phyloP scores from a whole-genome alignment of 2,329 filamentous ascomycete species.

The Chalaropsis ovoidea region DNA sequence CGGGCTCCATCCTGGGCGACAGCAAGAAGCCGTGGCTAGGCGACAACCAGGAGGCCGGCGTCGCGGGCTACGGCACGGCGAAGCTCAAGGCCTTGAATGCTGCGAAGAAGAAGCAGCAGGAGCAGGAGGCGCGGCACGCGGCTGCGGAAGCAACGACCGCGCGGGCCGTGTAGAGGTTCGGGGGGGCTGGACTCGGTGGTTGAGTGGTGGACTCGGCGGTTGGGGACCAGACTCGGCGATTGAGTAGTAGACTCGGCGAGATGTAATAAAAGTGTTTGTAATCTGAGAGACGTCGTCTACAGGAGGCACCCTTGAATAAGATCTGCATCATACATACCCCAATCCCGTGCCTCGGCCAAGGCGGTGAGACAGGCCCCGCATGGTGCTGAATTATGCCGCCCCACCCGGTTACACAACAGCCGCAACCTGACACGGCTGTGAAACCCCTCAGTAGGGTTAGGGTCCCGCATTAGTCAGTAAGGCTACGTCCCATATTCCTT shows the following conservation, averaged over 20 bases:
- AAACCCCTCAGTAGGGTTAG: neutral
- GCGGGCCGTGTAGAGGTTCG: neutral
- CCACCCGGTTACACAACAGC: neutral
- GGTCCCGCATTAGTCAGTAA: conserved; percentile 1
- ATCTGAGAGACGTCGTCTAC: neutral
- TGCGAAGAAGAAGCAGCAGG: conserved; percentile 31
- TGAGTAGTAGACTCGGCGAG: too few relatives aligned
- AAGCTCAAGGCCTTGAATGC: conserved; percentile 61
- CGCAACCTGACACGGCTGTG: neutral
- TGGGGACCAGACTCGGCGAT: too few relatives aligned
- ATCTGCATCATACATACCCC: too few relatives aligned
- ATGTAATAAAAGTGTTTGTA: neutral
- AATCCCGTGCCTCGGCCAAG: neutral
- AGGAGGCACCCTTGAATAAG: too few relatives aligned
- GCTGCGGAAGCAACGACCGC: neutral
- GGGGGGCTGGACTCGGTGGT: too few relatives aligned
- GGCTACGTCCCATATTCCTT: conserved; percentile 9
- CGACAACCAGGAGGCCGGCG: conserved; percentile 68
- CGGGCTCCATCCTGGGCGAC: conserved; percentile 73
- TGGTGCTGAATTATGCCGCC: neutral
- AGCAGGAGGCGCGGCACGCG: conserved; percentile 1
- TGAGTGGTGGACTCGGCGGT: too few relatives aligned
- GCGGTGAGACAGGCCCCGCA: neutral
- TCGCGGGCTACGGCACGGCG: conserved; percentile 74
- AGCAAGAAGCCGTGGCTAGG: conserved; percentile 93